phyloP scores from a whole-genome alignment of 257 asterid genomes.

The Plectranthus barbatus region DNA sequence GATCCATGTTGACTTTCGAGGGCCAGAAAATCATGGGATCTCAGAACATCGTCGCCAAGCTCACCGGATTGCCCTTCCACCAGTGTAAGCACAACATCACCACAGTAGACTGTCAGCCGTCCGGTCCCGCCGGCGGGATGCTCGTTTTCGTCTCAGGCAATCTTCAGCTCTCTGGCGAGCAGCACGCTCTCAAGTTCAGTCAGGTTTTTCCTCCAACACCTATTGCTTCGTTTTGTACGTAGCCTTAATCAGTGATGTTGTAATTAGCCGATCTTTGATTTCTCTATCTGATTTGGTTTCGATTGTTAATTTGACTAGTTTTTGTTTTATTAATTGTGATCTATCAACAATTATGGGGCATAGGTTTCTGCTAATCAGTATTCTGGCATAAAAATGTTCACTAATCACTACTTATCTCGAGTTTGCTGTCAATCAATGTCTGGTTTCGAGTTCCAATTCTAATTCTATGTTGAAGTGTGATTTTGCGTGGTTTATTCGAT shows the following conservation, averaged over 20 bases:
- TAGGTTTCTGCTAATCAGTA: too few species aligned
- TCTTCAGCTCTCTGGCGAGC: slow-evolving; percentile 48
- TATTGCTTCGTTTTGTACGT: not conserved
- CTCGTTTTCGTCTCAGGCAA: slow-evolving; percentile 47
- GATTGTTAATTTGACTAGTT: too few species aligned
- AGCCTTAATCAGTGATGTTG: not conserved
- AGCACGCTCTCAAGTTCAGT: slow-evolving; percentile 53
- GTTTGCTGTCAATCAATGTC: too few species aligned
- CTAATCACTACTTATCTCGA: too few species aligned
- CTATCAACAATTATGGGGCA: too few species aligned
- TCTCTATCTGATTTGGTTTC: too few species aligned
- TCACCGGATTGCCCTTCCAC: slow-evolving; percentile 43
- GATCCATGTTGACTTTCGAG: slow-evolving; percentile 48
- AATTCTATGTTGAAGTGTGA: too few species aligned
- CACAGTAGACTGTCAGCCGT: slow-evolving; percentile 45
- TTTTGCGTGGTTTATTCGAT: too few species aligned
- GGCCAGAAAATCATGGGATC: slow-evolving; percentile 47
- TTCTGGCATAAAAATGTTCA: too few species aligned
- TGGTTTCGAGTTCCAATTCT: too few species aligned
- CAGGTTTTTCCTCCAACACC: slow-evolving; percentile 25
- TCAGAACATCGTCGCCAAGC: slow-evolving; percentile 40
- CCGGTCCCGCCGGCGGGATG: slow-evolving; percentile 50
- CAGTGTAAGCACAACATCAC: slow-evolving; percentile 45
- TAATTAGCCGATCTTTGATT: too few species aligned
- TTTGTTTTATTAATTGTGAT: too few species aligned